Conservation (phyloP, 1,139 yeast species). For the Hanseniaspora sp. region DNA sequence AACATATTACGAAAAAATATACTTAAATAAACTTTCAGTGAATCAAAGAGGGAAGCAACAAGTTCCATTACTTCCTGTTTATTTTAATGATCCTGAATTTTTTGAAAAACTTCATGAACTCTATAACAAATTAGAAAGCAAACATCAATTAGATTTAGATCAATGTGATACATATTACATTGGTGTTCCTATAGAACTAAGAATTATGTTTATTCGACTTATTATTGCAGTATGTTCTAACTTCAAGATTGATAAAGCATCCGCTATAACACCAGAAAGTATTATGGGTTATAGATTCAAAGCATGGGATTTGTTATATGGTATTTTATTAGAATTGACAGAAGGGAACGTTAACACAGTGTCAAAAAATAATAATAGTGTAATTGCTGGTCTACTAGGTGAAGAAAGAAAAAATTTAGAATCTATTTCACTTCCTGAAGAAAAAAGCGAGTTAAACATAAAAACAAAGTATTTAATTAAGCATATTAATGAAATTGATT, state of each 20-base stretch:
- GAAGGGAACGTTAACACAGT: not conserved
- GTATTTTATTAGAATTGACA: conserved; percentile 2
- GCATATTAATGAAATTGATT: not conserved
- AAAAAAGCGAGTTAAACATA: not conserved
- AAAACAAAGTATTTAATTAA: not conserved
- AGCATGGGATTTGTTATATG: conserved; percentile 12
- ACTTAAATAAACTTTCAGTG: not conserved
- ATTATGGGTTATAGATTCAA: conserved; percentile 1
- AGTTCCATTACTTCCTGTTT: conserved; percentile 6
- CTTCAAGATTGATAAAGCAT: not conserved
- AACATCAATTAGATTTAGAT: not conserved
- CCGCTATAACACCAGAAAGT: not conserved
- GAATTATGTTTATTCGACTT: conserved; percentile 6
- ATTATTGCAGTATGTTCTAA: not conserved
- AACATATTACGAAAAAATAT: conserved; percentile 1
- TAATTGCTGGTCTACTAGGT: not conserved
- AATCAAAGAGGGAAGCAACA: conserved; percentile 2
- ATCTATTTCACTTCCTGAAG: not conserved
- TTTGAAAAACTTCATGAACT: conserved; percentile 4
- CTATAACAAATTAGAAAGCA: not conserved
- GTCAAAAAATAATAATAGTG: not conserved
- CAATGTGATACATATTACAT: conserved; percentile 1
- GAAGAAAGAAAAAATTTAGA: not conserved
- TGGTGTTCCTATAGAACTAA: conserved; percentile 4
- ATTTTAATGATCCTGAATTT: conserved; percentile 6